A percentile compares a stretch with the other conserved stretches of the same genome.
phyloP scores from a whole-genome alignment of 768 basidiomycete species.

The Atractiella rhizophila region DNA sequence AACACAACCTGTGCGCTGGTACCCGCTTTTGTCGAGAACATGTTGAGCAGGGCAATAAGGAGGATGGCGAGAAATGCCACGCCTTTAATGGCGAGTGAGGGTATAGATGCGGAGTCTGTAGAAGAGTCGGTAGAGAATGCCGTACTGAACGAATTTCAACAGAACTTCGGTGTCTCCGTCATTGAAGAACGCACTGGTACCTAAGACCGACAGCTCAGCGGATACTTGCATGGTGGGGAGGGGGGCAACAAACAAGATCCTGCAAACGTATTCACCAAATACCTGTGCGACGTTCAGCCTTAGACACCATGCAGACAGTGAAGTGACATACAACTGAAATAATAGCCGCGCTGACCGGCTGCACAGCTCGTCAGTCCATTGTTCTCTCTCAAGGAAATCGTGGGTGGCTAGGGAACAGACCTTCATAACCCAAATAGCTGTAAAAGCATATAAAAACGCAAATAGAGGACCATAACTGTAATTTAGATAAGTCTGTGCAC shows the following conservation, averaged over 20 bases:
- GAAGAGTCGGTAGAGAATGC: background rate
- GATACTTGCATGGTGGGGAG: conserved; percentile 30
- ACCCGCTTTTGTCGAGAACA: conserved; percentile 49
- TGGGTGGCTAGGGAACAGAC: conserved; percentile 10
- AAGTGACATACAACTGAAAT: conserved; percentile 3
- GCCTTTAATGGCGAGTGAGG: conserved; percentile 74
- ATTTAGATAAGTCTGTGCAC: conserved; percentile 49
- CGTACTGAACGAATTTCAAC: background rate
- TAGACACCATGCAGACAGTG: background rate
- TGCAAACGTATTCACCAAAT: conserved; percentile 40
- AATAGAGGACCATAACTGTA: conserved; percentile 67
- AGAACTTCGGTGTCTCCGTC: background rate
- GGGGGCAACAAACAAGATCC: conserved; percentile 57
- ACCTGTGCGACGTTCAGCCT: background rate
- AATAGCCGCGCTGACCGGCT: conserved; percentile 1
- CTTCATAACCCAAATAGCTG: conserved; percentile 61
- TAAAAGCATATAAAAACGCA: conserved; percentile 87
- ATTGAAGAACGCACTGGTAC: too few relatives aligned
- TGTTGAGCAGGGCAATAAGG: conserved; percentile 48
- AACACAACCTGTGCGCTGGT: conserved; percentile 63
- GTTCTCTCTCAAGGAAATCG: conserved; percentile 33
- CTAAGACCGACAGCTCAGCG: too few relatives aligned
- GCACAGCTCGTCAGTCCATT: background rate
- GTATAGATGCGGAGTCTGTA: conserved; percentile 27
- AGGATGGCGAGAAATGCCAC: conserved; percentile 50